Evolutionary conservation across 2,329 filamentous ascomycete species (phyloP).

Genomic region (Ceratocystis ficicola): DNA sequence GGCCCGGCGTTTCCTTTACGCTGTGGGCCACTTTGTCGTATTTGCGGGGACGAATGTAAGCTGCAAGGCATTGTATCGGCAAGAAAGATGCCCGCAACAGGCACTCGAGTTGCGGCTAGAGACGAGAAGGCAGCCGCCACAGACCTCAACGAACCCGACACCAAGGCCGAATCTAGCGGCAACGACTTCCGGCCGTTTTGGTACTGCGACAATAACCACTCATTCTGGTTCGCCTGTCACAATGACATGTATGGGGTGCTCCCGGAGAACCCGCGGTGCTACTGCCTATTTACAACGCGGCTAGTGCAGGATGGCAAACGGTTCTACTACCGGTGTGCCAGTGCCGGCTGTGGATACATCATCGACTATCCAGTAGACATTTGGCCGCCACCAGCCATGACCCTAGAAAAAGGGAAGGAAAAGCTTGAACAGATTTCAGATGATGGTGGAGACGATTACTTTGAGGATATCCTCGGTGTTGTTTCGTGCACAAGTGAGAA

Average conservation of each 20-base stretch:
- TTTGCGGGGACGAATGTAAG: constrained; percentile 15
- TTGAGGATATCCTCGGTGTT: constrained; percentile 18
- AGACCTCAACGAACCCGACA: background rate
- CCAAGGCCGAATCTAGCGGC: too few species aligned
- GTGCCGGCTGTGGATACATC: constrained; percentile 17
- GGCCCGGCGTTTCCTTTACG: constrained; percentile 17
- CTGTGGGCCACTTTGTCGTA: constrained; percentile 17
- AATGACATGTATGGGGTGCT: constrained; percentile 20
- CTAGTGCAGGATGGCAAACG: background rate
- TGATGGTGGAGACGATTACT: constrained; percentile 19
- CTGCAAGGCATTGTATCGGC: background rate
- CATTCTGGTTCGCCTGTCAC: constrained; percentile 11
- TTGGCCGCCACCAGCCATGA: background rate
- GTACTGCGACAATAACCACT: constrained; percentile 15
- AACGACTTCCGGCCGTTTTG: background rate
- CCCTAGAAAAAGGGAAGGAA: constrained; percentile 9
- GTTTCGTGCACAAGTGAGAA: constrained; percentile 3
- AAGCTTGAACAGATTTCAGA: constrained; percentile 10
- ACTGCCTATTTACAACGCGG: constrained; percentile 19
- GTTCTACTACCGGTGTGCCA: constrained; percentile 20
- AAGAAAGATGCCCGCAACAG: background rate
- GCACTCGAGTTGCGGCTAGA: background rate
- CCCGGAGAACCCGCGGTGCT: constrained; percentile 21
- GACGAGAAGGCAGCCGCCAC: background rate
- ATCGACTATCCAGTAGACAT: constrained; percentile 14